phyloP scores from a whole-genome alignment of 345 rosid genomes.

The Zanthoxylum bungeanum region DNA sequence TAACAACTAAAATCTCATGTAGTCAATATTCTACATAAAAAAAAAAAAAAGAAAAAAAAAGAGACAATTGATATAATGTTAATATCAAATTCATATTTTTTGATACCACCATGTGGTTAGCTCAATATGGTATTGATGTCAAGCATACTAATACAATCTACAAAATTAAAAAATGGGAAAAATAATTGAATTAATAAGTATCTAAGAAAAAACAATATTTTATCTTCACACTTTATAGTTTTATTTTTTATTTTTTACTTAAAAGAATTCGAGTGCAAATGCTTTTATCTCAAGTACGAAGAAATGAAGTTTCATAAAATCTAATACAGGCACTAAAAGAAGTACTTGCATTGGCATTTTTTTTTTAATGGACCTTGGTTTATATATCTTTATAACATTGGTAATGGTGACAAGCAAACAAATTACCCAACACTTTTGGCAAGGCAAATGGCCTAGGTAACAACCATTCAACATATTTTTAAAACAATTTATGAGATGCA shows the following conservation, averaged over 20 bases:
- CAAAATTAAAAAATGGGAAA: not conserved
- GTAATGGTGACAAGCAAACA: conserved; percentile 2
- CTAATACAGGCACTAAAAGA: not conserved
- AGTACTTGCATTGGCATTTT: not conserved
- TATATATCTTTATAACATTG: conserved; percentile 1
- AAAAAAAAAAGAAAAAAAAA: too few relatives aligned
- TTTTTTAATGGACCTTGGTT: not conserved
- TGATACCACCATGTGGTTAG: not conserved
- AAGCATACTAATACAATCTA: not conserved
- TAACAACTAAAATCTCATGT: not conserved
- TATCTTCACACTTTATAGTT: not conserved
- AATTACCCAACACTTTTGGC: conserved; percentile 12
- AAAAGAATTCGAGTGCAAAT: not conserved
- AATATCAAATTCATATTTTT: not conserved
- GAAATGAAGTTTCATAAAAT: conserved; percentile 1
- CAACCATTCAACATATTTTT: not conserved
- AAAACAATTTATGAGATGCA: conserved; percentile 1
- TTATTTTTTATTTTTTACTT: too few relatives aligned
- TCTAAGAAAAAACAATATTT: not conserved
- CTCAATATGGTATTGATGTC: not conserved
- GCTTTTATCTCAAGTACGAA: not conserved
- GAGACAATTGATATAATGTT: not conserved
- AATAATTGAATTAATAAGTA: not conserved
- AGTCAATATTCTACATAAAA: not conserved
- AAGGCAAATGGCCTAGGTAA: conserved; percentile 22